phyloP scores from a whole-genome alignment of 352 stramenopile genomes.

The Thalassiosira hispida region DNA sequence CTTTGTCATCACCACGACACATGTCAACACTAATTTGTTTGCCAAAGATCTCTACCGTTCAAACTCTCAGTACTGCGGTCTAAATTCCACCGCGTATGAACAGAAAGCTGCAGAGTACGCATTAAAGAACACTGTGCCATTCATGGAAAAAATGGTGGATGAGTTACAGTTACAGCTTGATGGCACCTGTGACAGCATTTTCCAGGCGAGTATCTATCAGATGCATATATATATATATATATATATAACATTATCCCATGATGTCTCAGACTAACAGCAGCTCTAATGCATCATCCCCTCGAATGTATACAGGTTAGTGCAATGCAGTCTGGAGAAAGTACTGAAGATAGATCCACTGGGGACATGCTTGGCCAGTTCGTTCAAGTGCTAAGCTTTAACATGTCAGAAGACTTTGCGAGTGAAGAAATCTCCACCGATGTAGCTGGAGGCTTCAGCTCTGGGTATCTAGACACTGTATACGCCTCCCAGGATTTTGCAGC shows the following conservation, averaged over 20 bases:
- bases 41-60: slow-evolving; percentile 18
- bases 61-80: slow-evolving; percentile 39
- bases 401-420: slow-evolving; percentile 23
- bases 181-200: slow-evolving; percentile 45
- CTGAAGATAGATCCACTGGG: slow-evolving; percentile 13
- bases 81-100: slow-evolving; percentile 45
- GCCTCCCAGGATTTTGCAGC: slow-evolving; percentile 49
- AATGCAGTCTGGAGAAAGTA: slow-evolving; percentile 48
- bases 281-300: too few relatives aligned
- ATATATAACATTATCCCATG: background rate
- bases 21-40: slow-evolving; percentile 31
- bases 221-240: background rate
- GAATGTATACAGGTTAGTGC: slow-evolving; percentile 40
- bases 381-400: slow-evolving; percentile 47
- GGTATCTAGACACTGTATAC: slow-evolving; percentile 59
- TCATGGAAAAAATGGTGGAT: slow-evolving; percentile 33
- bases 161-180: slow-evolving; percentile 41
- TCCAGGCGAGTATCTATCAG: slow-evolving; percentile 25
- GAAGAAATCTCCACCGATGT: slow-evolving; percentile 34
- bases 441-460: slow-evolving; percentile 37
- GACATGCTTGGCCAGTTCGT: slow-evolving; percentile 48
- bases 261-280: too few relatives aligned
- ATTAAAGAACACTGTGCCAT: slow-evolving; percentile 36
- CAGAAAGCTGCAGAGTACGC: slow-evolving; percentile 32
- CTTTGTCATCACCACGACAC: slow-evolving; percentile 30